Conservation (phyloP, 495 filamentous ascomycete species). For the Neurospora tetraspora region DNA sequence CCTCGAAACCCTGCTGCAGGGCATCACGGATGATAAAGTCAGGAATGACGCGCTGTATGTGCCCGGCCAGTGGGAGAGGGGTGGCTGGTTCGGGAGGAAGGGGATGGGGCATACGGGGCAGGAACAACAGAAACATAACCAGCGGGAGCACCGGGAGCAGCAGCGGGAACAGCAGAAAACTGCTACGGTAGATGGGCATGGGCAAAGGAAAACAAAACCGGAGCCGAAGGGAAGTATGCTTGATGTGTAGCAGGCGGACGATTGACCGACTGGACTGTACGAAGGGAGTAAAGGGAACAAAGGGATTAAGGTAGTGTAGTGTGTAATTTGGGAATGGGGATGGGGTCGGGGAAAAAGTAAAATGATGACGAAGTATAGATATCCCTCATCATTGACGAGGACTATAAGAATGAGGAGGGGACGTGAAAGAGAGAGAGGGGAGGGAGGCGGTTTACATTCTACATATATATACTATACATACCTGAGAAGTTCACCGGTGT, state of each 20-base stretch:
- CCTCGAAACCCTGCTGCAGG: conserved; percentile 48
- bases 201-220: background rate
- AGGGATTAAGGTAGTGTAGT: background rate
- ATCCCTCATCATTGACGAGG: background rate
- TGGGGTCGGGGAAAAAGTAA: background rate
- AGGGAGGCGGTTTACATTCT: background rate
- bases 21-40: conserved; percentile 41
- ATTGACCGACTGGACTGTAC: background rate
- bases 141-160: background rate
- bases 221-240: background rate
- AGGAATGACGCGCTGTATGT: conserved; percentile 44
- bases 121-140: background rate
- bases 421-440: background rate
- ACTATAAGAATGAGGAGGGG: too few species aligned
- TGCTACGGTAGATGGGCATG: background rate
- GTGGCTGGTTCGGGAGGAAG: conserved; percentile 52
- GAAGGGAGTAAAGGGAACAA: background rate
- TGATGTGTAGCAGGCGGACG: background rate
- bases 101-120: background rate
- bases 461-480: background rate
- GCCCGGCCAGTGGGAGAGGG: conserved; percentile 59
- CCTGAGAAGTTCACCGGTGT: background rate
- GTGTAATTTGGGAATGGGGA: background rate
- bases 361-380: background rate
- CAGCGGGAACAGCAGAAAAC: background rate